A percentile compares a stretch with the other conserved stretches of the same genome.
phyloP scores from a whole-genome alignment of 2,329 filamentous ascomycete species.

The Sarocladium strictum region DNA sequence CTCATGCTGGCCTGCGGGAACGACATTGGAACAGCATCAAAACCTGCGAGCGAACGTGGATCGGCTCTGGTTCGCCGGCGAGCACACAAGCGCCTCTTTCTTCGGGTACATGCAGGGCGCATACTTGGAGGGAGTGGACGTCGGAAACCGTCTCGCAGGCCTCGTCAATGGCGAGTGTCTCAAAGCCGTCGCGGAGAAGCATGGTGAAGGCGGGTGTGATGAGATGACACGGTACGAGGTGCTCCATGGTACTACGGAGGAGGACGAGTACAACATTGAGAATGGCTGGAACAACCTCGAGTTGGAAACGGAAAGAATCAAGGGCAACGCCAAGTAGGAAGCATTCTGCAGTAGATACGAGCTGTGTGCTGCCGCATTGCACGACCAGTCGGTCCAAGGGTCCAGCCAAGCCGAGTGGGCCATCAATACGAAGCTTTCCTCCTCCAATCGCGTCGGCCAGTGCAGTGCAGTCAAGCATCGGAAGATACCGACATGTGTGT shows the following conservation, averaged over 20 bases:
- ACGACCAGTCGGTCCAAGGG: no score
- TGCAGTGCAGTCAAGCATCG: no score
- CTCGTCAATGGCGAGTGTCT: conserved; percentile 21
- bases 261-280: conserved; percentile 5
- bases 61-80: conserved; percentile 53
- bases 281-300: conserved; percentile 7
- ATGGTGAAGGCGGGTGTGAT: conserved; percentile 15
- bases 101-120: conserved; percentile 56
- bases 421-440: no score
- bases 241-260: conserved; percentile 22
- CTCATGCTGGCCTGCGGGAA: conserved; percentile 55
- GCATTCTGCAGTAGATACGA: no score
- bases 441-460: no score
- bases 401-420: no score
- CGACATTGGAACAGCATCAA: conserved; percentile 38
- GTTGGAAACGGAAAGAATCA: background rate
- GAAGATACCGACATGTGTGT: no score
- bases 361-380: no score
- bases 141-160: conserved; percentile 31
- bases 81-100: conserved; percentile 50
- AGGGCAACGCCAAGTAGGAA: no score
- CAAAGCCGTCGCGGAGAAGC: background rate
- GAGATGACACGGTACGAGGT: conserved; percentile 20
- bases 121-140: conserved; percentile 42
- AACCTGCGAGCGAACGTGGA: conserved; percentile 44